Conservation (phyloP, 176 grass and related monocot genomes). For the Oryza punctata region DNA sequence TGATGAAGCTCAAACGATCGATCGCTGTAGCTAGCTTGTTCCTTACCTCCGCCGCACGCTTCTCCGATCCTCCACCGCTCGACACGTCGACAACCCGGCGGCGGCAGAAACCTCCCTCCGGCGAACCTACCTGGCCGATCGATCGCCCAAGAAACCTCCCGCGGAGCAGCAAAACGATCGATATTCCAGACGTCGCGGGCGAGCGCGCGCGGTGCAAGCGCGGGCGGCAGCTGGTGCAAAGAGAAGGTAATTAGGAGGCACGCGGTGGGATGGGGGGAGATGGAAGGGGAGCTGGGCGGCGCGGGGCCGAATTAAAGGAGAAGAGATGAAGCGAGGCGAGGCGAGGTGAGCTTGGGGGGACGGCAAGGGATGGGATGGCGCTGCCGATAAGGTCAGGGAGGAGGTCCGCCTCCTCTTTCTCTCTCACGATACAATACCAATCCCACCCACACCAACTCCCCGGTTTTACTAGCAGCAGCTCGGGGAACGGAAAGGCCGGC, state of each 20-base stretch:
- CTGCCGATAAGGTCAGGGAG: slow-evolving; percentile 59
- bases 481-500: not conserved
- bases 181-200: not conserved
- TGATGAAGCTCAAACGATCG: slow-evolving; percentile 14
- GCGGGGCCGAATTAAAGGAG: slow-evolving; percentile 46
- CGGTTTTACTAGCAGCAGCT: slow-evolving; percentile 35
- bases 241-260: not conserved
- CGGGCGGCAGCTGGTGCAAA: too few relatives aligned
- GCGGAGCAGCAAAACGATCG: not conserved
- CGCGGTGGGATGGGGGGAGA: not conserved
- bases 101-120: not conserved
- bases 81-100: not conserved
- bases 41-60: slow-evolving; percentile 53
- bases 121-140: not conserved
- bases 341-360: not conserved
- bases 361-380: slow-evolving; percentile 52
- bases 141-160: not conserved
- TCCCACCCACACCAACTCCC: slow-evolving; percentile 55
- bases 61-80: not conserved
- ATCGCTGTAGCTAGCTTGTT: slow-evolving; percentile 24
- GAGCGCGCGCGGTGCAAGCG: not conserved
- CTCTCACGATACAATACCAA: slow-evolving; percentile 15
- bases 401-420: slow-evolving; percentile 37
- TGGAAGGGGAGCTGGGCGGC: slow-evolving; percentile 26
- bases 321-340: not conserved